phyloP scores from a whole-genome alignment of 345 rosid genomes.

The Salix caprea region DNA sequence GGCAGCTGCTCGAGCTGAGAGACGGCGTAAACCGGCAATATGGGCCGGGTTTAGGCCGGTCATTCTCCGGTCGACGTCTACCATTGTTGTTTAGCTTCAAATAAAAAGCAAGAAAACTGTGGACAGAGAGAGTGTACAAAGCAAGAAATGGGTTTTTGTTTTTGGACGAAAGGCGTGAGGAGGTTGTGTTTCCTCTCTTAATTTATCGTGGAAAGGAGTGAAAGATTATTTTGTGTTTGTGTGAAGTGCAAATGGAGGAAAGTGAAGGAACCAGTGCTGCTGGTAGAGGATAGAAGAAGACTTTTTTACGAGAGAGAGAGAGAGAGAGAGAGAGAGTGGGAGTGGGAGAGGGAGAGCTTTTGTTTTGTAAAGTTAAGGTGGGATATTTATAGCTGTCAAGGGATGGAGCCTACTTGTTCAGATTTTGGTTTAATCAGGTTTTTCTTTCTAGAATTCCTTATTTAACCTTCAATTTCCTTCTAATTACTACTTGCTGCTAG shows the following conservation, averaged over 20 bases:
- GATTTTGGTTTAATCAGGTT: slow-evolving; percentile 14
- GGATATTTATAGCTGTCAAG: slow-evolving; percentile 35
- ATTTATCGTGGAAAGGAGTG: not conserved
- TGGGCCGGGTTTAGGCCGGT: slow-evolving; percentile 85
- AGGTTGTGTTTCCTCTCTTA: not conserved
- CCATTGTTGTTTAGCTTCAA: slow-evolving; percentile 42
- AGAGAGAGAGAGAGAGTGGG: not conserved
- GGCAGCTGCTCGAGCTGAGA: slow-evolving; percentile 88
- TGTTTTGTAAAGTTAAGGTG: not conserved
- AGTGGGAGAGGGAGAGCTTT: not conserved
- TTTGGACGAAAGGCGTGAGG: not conserved
- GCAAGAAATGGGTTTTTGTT: not conserved
- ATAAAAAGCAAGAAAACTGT: not conserved
- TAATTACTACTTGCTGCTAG: not conserved
- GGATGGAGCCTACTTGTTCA: slow-evolving; percentile 26
- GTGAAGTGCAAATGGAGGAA: slow-evolving; percentile 17
- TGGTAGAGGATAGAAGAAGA: not conserved
- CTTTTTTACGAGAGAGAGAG: not conserved
- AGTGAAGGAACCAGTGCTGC: not conserved
- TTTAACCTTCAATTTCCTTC: not conserved
- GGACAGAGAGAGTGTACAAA: no score
- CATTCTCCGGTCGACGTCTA: slow-evolving; percentile 97
- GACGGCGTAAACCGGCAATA: slow-evolving; percentile 88
- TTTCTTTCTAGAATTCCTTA: not conserved
- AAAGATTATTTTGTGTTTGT: not conserved